These are phyloP conservation scores for Lactarius hatsudake DNA, from an alignment of 768 basidiomycete species.

Conservation along the genomic window DNA sequence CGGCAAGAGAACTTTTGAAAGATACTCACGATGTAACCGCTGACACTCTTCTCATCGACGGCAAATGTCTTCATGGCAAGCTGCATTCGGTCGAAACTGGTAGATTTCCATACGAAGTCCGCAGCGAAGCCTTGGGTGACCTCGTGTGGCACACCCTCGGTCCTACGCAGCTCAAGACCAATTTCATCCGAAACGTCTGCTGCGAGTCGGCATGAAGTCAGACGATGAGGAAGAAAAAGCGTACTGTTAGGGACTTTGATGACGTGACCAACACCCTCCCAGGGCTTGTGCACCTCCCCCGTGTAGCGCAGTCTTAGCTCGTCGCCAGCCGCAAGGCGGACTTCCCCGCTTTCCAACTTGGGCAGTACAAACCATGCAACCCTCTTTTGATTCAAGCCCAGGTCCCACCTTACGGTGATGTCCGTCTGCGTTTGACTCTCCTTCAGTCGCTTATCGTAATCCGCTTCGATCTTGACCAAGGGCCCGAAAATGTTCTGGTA, in stretches of 20 bases:
- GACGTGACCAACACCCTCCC: slow-evolving; percentile 98
- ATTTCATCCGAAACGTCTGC: slow-evolving; percentile 98
- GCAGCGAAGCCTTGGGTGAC: slow-evolving; percentile 93
- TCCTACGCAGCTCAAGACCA: slow-evolving; percentile 83
- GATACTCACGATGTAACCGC: slow-evolving; percentile 89
- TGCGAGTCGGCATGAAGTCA: slow-evolving; percentile 20
- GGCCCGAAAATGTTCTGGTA: slow-evolving; percentile 99
- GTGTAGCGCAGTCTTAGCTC: slow-evolving; percentile 87
- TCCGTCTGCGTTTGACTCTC: slow-evolving; percentile 99
- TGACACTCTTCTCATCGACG: slow-evolving; percentile 98
- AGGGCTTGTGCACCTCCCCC: slow-evolving; percentile 86
- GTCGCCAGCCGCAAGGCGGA: slow-evolving; percentile 94
- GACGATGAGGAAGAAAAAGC: slow-evolving; percentile 32
- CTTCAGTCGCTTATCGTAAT: slow-evolving; percentile 97
- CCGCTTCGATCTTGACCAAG: slow-evolving; percentile 98
- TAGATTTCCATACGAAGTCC: slow-evolving; percentile 99
- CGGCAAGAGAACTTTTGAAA: background rate
- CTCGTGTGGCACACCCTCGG: slow-evolving; percentile 92
- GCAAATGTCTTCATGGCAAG: slow-evolving; percentile 99
- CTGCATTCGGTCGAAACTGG: slow-evolving; percentile 99
- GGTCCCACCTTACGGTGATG: slow-evolving; percentile 94
- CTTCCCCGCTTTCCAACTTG: slow-evolving; percentile 97
- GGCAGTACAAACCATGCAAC: slow-evolving; percentile 98
- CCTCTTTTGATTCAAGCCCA: slow-evolving; percentile 97
- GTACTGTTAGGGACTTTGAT: slow-evolving; percentile 98